Evolutionary conservation across 1,139 yeast species (phyloP).

Genomic region (Geotrichum aggregatum): DNA sequence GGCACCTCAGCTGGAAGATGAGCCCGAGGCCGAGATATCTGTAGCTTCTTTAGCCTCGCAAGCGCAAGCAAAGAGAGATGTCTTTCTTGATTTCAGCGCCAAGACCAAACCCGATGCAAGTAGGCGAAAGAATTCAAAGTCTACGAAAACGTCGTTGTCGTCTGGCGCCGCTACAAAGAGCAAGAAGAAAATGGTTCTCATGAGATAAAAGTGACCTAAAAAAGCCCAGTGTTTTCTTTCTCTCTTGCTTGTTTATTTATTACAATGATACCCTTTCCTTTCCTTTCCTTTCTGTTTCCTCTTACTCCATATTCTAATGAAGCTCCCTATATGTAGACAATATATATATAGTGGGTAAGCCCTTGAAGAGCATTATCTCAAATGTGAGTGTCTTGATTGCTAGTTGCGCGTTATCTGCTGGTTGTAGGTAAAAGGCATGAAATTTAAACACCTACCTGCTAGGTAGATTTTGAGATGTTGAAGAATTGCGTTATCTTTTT

Average conservation of each 20-base stretch:
- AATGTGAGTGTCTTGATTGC: too few relatives aligned
- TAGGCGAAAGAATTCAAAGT: neutral
- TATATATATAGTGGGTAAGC: too few relatives aligned
- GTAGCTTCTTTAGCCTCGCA: neutral
- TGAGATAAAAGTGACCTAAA: conserved; percentile 1
- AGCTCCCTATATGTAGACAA: too few relatives aligned
- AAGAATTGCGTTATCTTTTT: too few relatives aligned
- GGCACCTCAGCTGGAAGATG: conserved; percentile 3
- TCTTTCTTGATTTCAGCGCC: neutral
- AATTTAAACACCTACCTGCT: too few relatives aligned
- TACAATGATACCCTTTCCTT: conserved; percentile 2
- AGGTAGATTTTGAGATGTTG: too few relatives aligned
- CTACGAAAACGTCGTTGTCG: neutral
- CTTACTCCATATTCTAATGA: too few relatives aligned
- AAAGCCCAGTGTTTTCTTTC: neutral
- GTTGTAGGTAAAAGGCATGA: too few relatives aligned
- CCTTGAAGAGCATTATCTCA: too few relatives aligned
- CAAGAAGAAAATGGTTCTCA: conserved; percentile 9
- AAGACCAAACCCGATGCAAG: neutral
- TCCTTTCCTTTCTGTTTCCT: neutral
- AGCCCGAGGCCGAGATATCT: neutral
- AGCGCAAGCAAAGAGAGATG: neutral
- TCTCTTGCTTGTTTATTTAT: neutral
- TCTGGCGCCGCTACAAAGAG: neutral
- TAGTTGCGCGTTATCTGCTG: too few relatives aligned